Base-by-base conservation (phyloP, 2,329 filamentous ascomycete genomes). In the Colletotrichum tofieldiae region DNA sequence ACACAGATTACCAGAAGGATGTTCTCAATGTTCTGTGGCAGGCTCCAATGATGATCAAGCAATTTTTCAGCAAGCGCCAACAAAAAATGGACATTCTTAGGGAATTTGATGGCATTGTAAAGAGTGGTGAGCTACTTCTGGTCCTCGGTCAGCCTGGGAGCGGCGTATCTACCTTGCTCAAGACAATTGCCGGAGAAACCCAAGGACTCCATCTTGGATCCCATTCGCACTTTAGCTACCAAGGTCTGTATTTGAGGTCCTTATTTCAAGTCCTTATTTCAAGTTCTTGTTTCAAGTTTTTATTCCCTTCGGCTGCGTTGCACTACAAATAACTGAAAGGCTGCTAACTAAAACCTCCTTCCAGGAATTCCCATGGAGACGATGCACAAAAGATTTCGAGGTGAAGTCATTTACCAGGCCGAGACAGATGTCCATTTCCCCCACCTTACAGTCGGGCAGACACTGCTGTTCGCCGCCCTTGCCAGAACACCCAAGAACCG, bases 361-460 rank as follows among this genome's bases (percentile, higher is more conserved):
- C 23, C 16, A 78, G 79, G 78, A 0, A 79, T 80, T 26, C 77
- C 78, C 7, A 66, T 73, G 3, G 78, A 80, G 29, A 78, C 78
- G 4, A 85, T 86, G 75, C 79, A 82, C 26, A 79, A 81, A 2
- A 77, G 84, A 14, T 90, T 87, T 71, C 82, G 88, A 3, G 86
- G 87, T 65, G 88, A 87, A 77, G 84, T 91, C 2, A 83, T 92
- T 14, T 93, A 93, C 78, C 92, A 92, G 70, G 89, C 91, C 1
- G 92, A 93, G 78, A 78, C 79, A 58, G 91, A 93, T 76, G 81
- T 90, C 0, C 91, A 93, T 77, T 92, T 92, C 70, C 88, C 91
- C 1, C 89, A 90, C 14, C 80, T 93, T 37, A 91, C 89, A 0
- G 91, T 93, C 14, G 87, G 89, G 7, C 85, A 91, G 72, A 93